phyloP scores from a whole-genome alignment of 108 stramenopile species.

The Nitzschia putrida region DNA sequence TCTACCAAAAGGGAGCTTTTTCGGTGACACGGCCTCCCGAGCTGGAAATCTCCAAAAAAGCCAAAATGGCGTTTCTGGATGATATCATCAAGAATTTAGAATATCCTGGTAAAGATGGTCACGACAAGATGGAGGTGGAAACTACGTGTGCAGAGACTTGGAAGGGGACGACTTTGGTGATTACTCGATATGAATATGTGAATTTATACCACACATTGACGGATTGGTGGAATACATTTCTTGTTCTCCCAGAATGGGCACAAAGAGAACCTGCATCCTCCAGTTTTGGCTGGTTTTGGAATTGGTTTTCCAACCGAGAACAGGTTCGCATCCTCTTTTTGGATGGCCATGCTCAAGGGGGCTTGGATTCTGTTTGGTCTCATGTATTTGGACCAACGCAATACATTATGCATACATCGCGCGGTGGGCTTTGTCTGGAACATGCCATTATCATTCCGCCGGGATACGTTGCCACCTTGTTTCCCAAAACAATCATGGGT shows the following conservation, averaged over 20 bases:
- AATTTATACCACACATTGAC: constrained; percentile 48
- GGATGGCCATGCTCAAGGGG: constrained; percentile 46
- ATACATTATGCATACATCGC: constrained; percentile 25
- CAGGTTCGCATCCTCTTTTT: constrained; percentile 42
- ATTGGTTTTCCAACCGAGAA: not conserved
- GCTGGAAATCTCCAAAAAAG: constrained; percentile 7
- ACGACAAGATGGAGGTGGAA: constrained; percentile 12
- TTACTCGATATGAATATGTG: constrained; percentile 54
- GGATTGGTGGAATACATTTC: constrained; percentile 51
- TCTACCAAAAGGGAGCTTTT: constrained; percentile 32
- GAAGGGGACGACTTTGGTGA: constrained; percentile 36
- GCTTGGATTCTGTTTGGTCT: constrained; percentile 42
- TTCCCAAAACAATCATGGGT: not conserved
- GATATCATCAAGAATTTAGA: constrained; percentile 25
- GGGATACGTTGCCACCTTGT: constrained; percentile 34
- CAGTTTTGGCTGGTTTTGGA: not conserved
- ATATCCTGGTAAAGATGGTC: constrained; percentile 10
- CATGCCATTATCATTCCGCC: constrained; percentile 44
- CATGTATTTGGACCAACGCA: constrained; percentile 31
- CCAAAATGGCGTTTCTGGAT: constrained; percentile 20
- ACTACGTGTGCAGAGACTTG: constrained; percentile 20
- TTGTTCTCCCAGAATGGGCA: constrained; percentile 4
- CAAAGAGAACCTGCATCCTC: not conserved
- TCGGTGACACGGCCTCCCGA: constrained; percentile 16
- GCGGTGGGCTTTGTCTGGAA: constrained; percentile 39